Evolutionary conservation across 805 yeast genomes (phyloP).

Genomic region (Lipomyces yamanashiensis): DNA sequence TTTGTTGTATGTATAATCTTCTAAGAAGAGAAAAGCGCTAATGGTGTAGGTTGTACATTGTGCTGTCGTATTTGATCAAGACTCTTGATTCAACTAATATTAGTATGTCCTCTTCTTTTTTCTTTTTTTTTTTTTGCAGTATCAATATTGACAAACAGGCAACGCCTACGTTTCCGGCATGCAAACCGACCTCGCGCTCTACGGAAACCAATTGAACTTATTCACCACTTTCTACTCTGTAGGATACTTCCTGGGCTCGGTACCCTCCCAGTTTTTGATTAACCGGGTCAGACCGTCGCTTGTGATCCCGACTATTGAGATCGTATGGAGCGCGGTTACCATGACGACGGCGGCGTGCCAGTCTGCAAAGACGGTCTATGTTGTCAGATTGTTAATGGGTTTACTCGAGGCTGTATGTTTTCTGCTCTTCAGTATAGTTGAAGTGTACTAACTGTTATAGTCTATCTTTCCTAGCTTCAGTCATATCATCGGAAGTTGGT

Average conservation of each 20-base stretch:
- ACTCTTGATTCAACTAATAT: slow-evolving; percentile 62
- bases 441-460: neutral
- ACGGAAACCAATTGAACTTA: slow-evolving; percentile 62
- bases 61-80: slow-evolving; percentile 52
- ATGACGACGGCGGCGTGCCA: slow-evolving; percentile 39
- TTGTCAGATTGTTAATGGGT: slow-evolving; percentile 43
- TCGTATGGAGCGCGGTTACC: slow-evolving; percentile 40
- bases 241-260: slow-evolving; percentile 54
- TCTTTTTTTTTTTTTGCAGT: slow-evolving; percentile 49
- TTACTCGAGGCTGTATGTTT: slow-evolving; percentile 39
- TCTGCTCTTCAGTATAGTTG: neutral
- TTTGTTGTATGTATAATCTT: slow-evolving; percentile 13
- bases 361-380: slow-evolving; percentile 39
- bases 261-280: slow-evolving; percentile 44
- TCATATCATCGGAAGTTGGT: slow-evolving; percentile 26
- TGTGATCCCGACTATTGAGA: slow-evolving; percentile 39
- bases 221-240: slow-evolving; percentile 61
- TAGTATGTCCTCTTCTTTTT: slow-evolving; percentile 2
- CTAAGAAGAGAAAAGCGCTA: neutral
- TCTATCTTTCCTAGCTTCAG: slow-evolving; percentile 24
- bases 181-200: slow-evolving; percentile 57
- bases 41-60: slow-evolving; percentile 27
- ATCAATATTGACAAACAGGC: slow-evolving; percentile 49
- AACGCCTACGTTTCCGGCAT: slow-evolving; percentile 73
- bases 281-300: slow-evolving; percentile 40